A percentile compares a stretch with the other conserved stretches of the same genome.
phyloP scores from a whole-genome alignment of 148 eudicot genomes.

The Arctostaphylos glauca region DNA sequence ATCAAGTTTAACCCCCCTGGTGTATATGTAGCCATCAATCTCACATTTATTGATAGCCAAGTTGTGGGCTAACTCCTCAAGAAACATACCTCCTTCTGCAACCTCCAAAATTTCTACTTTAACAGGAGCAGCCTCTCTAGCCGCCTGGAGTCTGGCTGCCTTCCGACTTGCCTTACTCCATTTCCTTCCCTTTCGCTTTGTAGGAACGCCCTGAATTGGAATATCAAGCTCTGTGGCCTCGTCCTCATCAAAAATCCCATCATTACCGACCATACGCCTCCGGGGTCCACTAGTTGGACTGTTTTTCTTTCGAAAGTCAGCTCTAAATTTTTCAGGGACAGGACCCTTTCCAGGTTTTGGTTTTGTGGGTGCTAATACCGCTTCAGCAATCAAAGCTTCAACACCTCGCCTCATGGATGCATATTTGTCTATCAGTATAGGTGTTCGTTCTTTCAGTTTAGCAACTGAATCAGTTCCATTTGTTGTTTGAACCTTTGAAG shows the following conservation, averaged over 20 bases:
- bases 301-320: constrained; percentile 63
- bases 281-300: constrained; percentile 52
- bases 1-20: constrained; percentile 77
- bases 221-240: constrained; percentile 60
- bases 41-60: constrained; percentile 90
- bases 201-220: constrained; percentile 50
- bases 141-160: constrained; percentile 91
- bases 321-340: constrained; percentile 56
- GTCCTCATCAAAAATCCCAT: constrained; percentile 61
- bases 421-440: constrained; percentile 85
- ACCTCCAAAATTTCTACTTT: constrained; percentile 90
- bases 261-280: constrained; percentile 48
- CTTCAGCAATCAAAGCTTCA: constrained; percentile 68
- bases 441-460: constrained; percentile 55
- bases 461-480: constrained; percentile 35
- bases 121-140: constrained; percentile 84
- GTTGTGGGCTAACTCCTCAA: constrained; percentile 78
- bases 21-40: constrained; percentile 68
- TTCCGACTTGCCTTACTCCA: constrained; percentile 91
- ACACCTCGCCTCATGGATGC: constrained; percentile 60
- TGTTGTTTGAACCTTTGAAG: not conserved
- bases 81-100: constrained; percentile 79
- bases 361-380: constrained; percentile 56
- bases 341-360: constrained; percentile 57
- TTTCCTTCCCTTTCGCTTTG: constrained; percentile 78